These are phyloP conservation scores for Orychophragmus violaceus DNA, from an alignment of 345 rosid species.

Conservation along the genomic window DNA sequence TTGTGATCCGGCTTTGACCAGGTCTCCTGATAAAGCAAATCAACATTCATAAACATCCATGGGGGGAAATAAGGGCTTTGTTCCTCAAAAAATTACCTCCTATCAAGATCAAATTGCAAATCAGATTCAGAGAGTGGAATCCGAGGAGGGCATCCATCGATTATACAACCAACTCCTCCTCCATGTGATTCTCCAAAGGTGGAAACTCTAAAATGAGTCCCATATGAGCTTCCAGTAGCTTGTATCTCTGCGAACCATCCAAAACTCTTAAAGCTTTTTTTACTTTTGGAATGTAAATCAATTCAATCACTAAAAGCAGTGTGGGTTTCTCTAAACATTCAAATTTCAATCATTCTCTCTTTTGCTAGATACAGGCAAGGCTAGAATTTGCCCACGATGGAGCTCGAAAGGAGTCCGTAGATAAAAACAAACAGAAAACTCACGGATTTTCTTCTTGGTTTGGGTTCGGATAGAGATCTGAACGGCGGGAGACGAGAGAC, in stretches of 20 bases:
- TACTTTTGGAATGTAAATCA: neutral
- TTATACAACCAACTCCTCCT: slow-evolving; percentile 93
- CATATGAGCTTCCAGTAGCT: slow-evolving; percentile 83
- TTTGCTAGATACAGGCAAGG: neutral
- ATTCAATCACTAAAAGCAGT: neutral
- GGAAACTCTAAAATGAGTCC: slow-evolving; percentile 71
- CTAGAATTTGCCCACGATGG: too few relatives aligned
- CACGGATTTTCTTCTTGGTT: slow-evolving; percentile 45
- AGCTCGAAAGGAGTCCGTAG: neutral
- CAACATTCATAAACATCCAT: neutral
- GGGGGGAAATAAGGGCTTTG: neutral
- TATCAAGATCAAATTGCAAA: slow-evolving; percentile 84
- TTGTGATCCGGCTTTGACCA: slow-evolving; percentile 97
- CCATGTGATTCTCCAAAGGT: slow-evolving; percentile 98
- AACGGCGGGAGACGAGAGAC: slow-evolving; percentile 35
- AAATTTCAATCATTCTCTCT: neutral
- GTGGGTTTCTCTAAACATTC: neutral
- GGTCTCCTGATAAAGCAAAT: slow-evolving; percentile 64
- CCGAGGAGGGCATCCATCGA: slow-evolving; percentile 96
- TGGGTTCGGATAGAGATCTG: slow-evolving; percentile 42
- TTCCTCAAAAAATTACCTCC: slow-evolving; percentile 44
- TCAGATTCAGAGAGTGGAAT: slow-evolving; percentile 76
- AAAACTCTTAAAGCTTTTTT: neutral
- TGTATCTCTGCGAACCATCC: slow-evolving; percentile 48
- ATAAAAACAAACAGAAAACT: slow-evolving; percentile 19